A percentile compares a stretch with the other conserved stretches of the same genome.
phyloP scores from a whole-genome alignment of 2,329 filamentous ascomycete species.

The Ophiosphaerella korrae region DNA sequence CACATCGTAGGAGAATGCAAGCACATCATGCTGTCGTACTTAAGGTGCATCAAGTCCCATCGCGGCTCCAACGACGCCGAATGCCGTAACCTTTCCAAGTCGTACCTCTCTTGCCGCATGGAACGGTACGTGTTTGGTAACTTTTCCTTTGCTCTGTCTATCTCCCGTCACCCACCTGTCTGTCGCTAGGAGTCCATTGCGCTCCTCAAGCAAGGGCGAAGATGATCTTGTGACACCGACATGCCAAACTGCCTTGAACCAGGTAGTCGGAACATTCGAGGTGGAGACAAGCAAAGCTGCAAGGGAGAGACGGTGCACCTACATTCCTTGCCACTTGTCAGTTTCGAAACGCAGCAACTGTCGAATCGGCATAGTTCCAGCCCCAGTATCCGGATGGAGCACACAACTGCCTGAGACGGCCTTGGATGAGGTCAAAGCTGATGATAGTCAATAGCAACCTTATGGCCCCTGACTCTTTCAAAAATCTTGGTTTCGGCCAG shows the following conservation, averaged over 20 bases:
- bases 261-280: constrained; percentile 29
- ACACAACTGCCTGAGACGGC: constrained; percentile 13
- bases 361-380: constrained; percentile 24
- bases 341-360: constrained; percentile 34
- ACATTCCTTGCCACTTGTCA: constrained; percentile 31
- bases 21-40: constrained; percentile 80
- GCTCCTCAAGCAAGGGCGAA: constrained; percentile 25
- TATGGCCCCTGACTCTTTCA: constrained; percentile 95
- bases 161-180: too few relatives aligned
- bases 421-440: constrained; percentile 19
- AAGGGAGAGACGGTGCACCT: constrained; percentile 30
- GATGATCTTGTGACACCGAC: constrained; percentile 34
- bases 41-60: constrained; percentile 83
- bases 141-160: constrained; percentile 9
- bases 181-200: constrained; percentile 4
- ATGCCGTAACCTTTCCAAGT: constrained; percentile 84
- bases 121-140: constrained; percentile 69
- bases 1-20: constrained; percentile 81
- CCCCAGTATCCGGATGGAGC: constrained; percentile 28
- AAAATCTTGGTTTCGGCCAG: constrained; percentile 81
- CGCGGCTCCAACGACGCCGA: constrained; percentile 84
- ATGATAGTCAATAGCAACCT: constrained; percentile 65
- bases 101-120: constrained; percentile 91
- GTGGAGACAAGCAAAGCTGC: constrained; percentile 14
- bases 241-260: constrained; percentile 39